Evolutionary conservation across 495 filamentous ascomycete species (phyloP), one percentile per base, ranked within the genome.

Genomic region (Podospora bellae-mahoneyi): DNA sequence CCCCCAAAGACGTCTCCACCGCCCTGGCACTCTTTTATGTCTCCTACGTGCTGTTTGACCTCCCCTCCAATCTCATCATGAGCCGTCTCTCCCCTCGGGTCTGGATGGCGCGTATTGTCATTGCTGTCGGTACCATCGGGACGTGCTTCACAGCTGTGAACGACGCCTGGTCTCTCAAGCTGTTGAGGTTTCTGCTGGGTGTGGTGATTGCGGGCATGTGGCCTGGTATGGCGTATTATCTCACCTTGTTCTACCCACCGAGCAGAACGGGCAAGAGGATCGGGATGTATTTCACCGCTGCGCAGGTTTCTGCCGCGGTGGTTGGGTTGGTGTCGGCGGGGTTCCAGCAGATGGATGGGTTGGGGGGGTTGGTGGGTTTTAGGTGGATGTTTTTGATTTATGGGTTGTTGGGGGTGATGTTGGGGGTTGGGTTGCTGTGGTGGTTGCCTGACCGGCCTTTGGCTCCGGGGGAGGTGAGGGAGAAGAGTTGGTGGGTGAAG

Each of bases 301-400:
- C 92, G 3, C 93, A 96, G 75, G 85, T 97, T 18, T 96, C 93
- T 5, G 94, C 93, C 0, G 90, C 93, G 1, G 92, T 96, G 5
- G 93, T 94, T 7, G 93, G 93, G 4, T 83, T 96, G 9, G 94
- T 96, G 20, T 95, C 92, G 15, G 92, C 93, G 0, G 93, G 93
- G 0, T 96, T 97, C 75, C 92, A 96, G 75, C 79, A 95, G 72
- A 94, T 97, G 90, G 92, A 97, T 73, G 91, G 91, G 9, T 73
- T 80, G 2, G 83, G 84, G 16, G 93, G 93, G 10, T 82, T 94
- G 5, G 90, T 91, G 3, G 93, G 93, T 16, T 97, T 93, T 75
- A 89, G 92, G 69, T 97, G 93, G 93, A 96, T 97, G 93, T 96
- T 97, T 75, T 85, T 97, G 26, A 78, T 97, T 48, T 97, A 93